phyloP scores from a whole-genome alignment of 768 basidiomycete species.

The Russula brevipes region DNA sequence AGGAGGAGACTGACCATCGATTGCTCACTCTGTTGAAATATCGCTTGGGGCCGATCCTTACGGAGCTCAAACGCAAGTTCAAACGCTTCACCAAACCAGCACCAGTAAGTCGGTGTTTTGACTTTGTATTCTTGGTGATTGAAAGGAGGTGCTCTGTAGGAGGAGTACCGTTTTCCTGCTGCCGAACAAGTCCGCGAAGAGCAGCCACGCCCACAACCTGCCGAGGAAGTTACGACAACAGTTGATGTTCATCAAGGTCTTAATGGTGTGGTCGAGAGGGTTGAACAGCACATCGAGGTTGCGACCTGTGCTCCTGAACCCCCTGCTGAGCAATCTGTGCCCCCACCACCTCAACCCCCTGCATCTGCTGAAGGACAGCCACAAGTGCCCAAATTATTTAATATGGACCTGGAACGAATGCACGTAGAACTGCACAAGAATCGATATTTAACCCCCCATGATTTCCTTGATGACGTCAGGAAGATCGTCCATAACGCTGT shows the following conservation, averaged over 20 bases:
- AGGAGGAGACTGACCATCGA: slow-evolving; percentile 76
- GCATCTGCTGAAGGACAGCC: slow-evolving; percentile 36
- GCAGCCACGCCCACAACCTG: slow-evolving; percentile 27
- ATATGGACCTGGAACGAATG: slow-evolving; percentile 92
- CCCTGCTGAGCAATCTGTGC: slow-evolving; percentile 18
- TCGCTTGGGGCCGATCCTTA: slow-evolving; percentile 84
- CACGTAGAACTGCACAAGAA: slow-evolving; percentile 78
- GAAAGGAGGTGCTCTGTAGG: slow-evolving; percentile 38
- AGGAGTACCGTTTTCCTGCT: slow-evolving; percentile 63
- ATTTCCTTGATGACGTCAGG: slow-evolving; percentile 78
- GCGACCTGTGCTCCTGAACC: slow-evolving; percentile 7
- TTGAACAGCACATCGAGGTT: slow-evolving; percentile 33
- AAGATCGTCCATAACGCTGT: slow-evolving; percentile 76
- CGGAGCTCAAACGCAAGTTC: slow-evolving; percentile 87
- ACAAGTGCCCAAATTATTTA: slow-evolving; percentile 52
- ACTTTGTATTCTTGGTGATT: not conserved
- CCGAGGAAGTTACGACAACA: slow-evolving; percentile 36
- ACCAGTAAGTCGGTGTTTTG: slow-evolving; percentile 44
- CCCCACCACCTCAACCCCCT: slow-evolving; percentile 22
- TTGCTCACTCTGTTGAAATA: slow-evolving; percentile 79
- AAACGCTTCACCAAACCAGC: slow-evolving; percentile 84
- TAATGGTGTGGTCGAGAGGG: slow-evolving; percentile 43
- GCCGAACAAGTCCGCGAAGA: slow-evolving; percentile 26
- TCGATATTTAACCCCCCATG: slow-evolving; percentile 80
- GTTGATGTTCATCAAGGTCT: slow-evolving; percentile 36